A percentile compares a stretch with the other conserved stretches of the same genome.
Conservation (phyloP, 495 filamentous ascomycete genomes). For the Aspergillus cavernicola region DNA sequence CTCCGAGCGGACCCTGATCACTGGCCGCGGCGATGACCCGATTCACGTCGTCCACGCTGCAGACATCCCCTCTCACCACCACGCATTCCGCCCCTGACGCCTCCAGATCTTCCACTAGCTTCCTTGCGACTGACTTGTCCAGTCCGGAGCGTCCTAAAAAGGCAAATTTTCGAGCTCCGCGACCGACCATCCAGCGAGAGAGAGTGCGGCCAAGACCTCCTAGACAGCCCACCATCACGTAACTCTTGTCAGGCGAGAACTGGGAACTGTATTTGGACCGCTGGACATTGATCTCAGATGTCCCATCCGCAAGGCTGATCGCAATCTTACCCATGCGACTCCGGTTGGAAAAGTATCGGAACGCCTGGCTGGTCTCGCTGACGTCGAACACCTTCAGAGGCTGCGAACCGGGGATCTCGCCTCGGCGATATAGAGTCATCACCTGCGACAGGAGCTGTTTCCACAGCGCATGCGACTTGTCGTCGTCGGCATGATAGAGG, state of each 20-base stretch:
- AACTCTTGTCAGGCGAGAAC: conserved; percentile 21
- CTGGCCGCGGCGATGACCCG: background rate
- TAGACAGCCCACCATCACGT: conserved; percentile 44
- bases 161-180: conserved; percentile 52
- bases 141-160: conserved; percentile 33
- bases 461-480: background rate
- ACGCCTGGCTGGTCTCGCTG: background rate
- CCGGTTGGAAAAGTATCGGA: background rate
- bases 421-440: background rate
- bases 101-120: conserved; percentile 35
- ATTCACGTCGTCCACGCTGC: conserved; percentile 3
- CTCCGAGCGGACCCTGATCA: conserved; percentile 9
- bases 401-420: background rate
- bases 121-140: background rate
- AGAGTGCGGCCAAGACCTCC: conserved; percentile 59
- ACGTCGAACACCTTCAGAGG: background rate
- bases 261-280: background rate
- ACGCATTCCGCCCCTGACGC: conserved; percentile 11
- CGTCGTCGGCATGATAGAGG: background rate
- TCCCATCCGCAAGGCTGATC: background rate
- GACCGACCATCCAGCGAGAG: conserved; percentile 51
- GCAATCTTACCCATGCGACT: background rate
- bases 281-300: background rate
- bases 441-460: background rate
- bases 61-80: conserved; percentile 15